phyloP scores from a whole-genome alignment of 768 basidiomycete genomes.

The Suillus spraguei region DNA sequence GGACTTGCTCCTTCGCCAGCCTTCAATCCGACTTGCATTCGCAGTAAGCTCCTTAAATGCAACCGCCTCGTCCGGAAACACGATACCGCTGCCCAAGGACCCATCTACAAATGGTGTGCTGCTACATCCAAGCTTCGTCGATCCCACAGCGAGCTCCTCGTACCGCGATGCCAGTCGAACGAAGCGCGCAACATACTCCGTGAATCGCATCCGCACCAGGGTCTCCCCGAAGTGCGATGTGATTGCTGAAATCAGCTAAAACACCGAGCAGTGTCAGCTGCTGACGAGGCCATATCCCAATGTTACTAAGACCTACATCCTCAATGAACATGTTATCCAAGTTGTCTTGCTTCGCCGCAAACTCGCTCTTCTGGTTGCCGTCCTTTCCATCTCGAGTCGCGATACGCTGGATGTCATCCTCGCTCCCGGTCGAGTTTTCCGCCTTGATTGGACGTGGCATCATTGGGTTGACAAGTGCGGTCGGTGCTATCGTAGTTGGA shows the following conservation, averaged over 20 bases:
- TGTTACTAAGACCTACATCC: slow-evolving; percentile 60
- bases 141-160: slow-evolving; percentile 78
- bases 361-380: slow-evolving; percentile 54
- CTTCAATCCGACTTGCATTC: slow-evolving; percentile 88
- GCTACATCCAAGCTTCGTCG: slow-evolving; percentile 77
- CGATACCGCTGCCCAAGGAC: slow-evolving; percentile 76
- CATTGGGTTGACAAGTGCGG: slow-evolving; percentile 44
- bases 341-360: slow-evolving; percentile 56
- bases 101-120: slow-evolving; percentile 49
- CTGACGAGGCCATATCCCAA: not conserved
- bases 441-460: slow-evolving; percentile 61
- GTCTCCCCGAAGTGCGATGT: slow-evolving; percentile 92
- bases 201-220: slow-evolving; percentile 84
- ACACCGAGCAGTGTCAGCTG: not conserved
- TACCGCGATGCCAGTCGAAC: slow-evolving; percentile 88
- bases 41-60: slow-evolving; percentile 69
- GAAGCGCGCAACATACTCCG: slow-evolving; percentile 87
- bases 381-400: slow-evolving; percentile 52
- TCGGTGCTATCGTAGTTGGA: slow-evolving; percentile 46
- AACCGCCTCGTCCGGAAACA: slow-evolving; percentile 71
- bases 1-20: slow-evolving; percentile 83
- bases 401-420: slow-evolving; percentile 69
- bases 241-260: slow-evolving; percentile 81
- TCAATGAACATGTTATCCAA: slow-evolving; percentile 90
- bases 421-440: slow-evolving; percentile 62